Evolutionary conservation across 2,329 filamentous ascomycete species (phyloP).

Genomic region (Aspergillus proliferans): DNA sequence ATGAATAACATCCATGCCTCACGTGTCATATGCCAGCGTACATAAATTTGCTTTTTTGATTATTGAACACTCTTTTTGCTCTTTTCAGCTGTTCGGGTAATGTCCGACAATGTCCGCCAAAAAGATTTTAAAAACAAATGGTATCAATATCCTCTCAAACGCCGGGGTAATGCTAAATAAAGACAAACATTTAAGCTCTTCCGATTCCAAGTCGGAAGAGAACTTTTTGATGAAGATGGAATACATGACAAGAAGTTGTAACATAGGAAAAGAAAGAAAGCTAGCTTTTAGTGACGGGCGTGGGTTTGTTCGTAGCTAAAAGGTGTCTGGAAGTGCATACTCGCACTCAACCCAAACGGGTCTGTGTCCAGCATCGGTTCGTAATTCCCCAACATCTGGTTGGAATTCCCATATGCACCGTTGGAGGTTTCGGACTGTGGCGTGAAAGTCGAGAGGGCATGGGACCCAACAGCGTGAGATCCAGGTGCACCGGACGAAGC

Average conservation of each 20-base stretch:
- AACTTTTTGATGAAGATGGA: slow-evolving; percentile 4
- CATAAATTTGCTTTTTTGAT: not conserved
- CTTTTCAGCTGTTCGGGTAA: not conserved
- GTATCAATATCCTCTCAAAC: slow-evolving; percentile 28
- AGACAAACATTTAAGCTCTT: slow-evolving; percentile 22
- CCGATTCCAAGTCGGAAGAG: slow-evolving; percentile 2
- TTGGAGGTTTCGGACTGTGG: slow-evolving; percentile 32
- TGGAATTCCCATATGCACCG: slow-evolving; percentile 40
- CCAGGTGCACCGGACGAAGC: slow-evolving; percentile 38
- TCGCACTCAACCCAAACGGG: slow-evolving; percentile 85
- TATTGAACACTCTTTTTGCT: not conserved
- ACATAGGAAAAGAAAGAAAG: slow-evolving; percentile 6
- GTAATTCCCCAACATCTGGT: slow-evolving; percentile 60
- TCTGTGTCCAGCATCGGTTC: slow-evolving; percentile 88
- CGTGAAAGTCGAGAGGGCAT: slow-evolving; percentile 38
- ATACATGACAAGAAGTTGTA: not conserved
- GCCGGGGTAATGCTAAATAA: slow-evolving; percentile 28
- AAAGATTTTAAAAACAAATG: slow-evolving; percentile 16
- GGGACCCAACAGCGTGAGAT: slow-evolving; percentile 34
- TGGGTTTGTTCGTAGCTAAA: slow-evolving; percentile 49
- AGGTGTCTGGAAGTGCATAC: slow-evolving; percentile 87
- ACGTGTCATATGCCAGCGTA: no score
- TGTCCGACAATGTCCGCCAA: not conserved
- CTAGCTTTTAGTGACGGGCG: slow-evolving; percentile 23
- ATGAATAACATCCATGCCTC: no score